Evolutionary conservation across 176 grass and related monocot species (phyloP).

Genomic region (Avena atlantica): DNA sequence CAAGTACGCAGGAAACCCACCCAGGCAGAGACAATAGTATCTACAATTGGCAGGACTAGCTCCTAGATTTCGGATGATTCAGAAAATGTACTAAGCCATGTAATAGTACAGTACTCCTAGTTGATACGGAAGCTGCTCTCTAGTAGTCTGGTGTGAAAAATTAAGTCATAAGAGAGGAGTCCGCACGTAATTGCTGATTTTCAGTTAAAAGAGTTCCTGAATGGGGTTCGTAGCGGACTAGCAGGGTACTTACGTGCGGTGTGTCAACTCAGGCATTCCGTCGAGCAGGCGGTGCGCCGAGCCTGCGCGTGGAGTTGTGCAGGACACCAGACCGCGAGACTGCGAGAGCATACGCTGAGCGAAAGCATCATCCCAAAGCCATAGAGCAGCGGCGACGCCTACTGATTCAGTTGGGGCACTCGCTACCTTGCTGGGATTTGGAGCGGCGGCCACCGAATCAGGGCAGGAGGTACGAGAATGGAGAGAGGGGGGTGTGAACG

Average conservation of each 20-base stretch:
- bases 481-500: too few species aligned
- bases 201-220: neutral
- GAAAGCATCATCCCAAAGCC: neutral
- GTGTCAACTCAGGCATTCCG: constrained; percentile 8
- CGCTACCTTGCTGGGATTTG: constrained; percentile 1
- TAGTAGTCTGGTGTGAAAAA: neutral
- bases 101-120: neutral
- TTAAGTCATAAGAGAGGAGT: neutral
- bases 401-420: neutral
- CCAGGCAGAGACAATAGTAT: neutral
- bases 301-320: neutral
- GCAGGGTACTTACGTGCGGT: neutral
- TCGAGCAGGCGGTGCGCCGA: constrained; percentile 28
- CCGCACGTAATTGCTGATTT: neutral
- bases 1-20: constrained; percentile 1
- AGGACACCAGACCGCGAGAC: too few species aligned
- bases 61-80: constrained; percentile 18
- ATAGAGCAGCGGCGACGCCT: neutral
- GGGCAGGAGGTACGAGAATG: too few species aligned
- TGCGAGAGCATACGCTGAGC: neutral
- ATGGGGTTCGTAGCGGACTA: neutral
- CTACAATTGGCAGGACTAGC: neutral
- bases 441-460: too few species aligned
- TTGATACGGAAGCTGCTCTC: constrained; percentile 17
- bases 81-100: constrained; percentile 28